A percentile compares a stretch with the other conserved stretches of the same genome.
These are phyloP conservation scores for Luvunga scandens DNA, from an alignment of 345 rosid species.

Conservation along the genomic window DNA sequence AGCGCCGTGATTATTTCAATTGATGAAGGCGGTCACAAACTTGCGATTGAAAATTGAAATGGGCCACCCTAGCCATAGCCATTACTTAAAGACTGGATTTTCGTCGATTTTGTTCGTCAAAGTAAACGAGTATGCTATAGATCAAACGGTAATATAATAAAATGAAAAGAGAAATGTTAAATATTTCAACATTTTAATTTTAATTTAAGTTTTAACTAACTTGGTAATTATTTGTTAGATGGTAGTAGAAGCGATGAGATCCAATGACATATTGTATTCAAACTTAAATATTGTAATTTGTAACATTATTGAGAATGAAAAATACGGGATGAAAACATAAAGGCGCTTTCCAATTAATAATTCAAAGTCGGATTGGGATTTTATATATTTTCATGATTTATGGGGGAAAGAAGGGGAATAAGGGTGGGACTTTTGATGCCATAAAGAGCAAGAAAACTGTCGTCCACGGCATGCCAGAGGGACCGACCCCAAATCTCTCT, in stretches of 20 bases:
- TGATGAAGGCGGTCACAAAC: background rate
- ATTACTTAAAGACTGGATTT: too few relatives aligned
- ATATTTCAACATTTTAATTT: too few relatives aligned
- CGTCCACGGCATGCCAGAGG: slow-evolving; percentile 40
- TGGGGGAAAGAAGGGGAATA: too few relatives aligned
- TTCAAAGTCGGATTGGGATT: slow-evolving; percentile 11
- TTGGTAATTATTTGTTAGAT: too few relatives aligned
- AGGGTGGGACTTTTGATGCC: slow-evolving; percentile 25
- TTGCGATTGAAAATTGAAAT: background rate
- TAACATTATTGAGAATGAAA: too few relatives aligned
- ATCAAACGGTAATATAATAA: too few relatives aligned
- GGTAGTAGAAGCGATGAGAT: too few relatives aligned
- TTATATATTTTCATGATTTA: too few relatives aligned
- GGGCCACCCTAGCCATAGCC: background rate
- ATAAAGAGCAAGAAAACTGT: slow-evolving; percentile 14
- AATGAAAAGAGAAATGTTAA: too few relatives aligned
- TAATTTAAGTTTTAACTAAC: too few relatives aligned
- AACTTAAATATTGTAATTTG: accelerated
- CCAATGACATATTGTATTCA: too few relatives aligned
- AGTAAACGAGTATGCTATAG: background rate
- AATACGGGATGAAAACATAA: too few relatives aligned
- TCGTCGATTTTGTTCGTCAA: background rate
- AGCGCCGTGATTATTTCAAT: background rate
- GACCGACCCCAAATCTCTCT: background rate
- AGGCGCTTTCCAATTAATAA: background rate